Evolutionary conservation across 2,329 filamentous ascomycete species (phyloP), one percentile per base, ranked within the genome.

Genomic region (Cladobotryum protrusum): DNA sequence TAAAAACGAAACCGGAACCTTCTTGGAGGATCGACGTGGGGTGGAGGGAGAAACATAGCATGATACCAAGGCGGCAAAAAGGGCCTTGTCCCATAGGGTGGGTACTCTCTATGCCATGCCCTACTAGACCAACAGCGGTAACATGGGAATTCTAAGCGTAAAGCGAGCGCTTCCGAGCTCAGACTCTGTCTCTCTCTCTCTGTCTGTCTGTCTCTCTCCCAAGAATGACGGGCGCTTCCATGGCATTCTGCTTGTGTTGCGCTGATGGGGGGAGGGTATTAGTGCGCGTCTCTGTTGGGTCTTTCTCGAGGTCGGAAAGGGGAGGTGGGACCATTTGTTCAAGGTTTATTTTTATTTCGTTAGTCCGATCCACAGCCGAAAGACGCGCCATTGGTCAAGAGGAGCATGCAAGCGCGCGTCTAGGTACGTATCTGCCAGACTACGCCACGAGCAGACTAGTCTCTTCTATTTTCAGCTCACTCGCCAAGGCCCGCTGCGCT

Each of bases 391-490:
- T 49, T 52, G 48, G 49, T 19, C 9, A 13, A 29, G 24, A 8
- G 24, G 6, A 8, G 6, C 24, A 36, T 24, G 47, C 49, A 54
- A 52, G 54, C 52, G 54, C 54, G 54, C 54, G 52, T 54, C 34
- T 52, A 52, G 47, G 43, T 20, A 43, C 8, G 34, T n/a, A 35
- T 33, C 33, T 13, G 3, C 1, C 1, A 1, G 2, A 2, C 45
- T 45, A 48, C 14, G 3, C 50, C 33, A 1, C 1, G 39, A 18
- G 0, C 2, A 7, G 15, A 0, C 1, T 29, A 37, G 41, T 18
- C 6, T 29, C 9, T 14, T 49, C 50, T 52, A 49, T 46, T 49
- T 52, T 43, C 32, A 33, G 50, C 20, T 13, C 13, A 15, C 32
- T 33, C 17, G 33, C 20, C 36, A 33, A 48, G 46, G 44, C 43